These are phyloP conservation scores for Leptographium lundbergii DNA, from an alignment of 2,329 filamentous ascomycete species.

Conservation along the genomic window DNA sequence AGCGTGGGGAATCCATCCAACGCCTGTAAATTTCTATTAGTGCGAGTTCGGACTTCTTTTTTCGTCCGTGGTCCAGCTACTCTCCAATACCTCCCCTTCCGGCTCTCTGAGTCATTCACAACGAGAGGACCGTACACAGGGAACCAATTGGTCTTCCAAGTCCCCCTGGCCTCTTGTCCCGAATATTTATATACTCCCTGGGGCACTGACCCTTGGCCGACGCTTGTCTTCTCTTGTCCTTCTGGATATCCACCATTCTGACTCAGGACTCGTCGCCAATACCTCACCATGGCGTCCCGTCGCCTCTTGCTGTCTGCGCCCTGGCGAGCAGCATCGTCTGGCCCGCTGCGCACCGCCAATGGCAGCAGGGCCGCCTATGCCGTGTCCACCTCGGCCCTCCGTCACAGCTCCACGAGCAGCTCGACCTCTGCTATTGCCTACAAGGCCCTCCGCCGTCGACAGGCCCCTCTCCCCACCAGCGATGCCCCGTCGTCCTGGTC, in stretches of 20 bases:
- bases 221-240: background rate
- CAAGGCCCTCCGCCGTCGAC: conserved; percentile 88
- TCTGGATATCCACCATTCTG: background rate
- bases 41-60: background rate
- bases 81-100: background rate
- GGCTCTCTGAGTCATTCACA: background rate
- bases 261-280: background rate
- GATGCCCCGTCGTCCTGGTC: conserved; percentile 69
- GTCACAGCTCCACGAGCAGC: conserved; percentile 38
- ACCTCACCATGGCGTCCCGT: conserved; percentile 7
- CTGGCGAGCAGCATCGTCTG: conserved; percentile 14
- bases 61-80: background rate
- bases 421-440: conserved; percentile 93
- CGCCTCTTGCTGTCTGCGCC: conserved; percentile 9
- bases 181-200: background rate
- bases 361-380: conserved; percentile 14
- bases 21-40: background rate
- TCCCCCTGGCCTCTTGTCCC: background rate
- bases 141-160: background rate
- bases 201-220: background rate
- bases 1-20: background rate
- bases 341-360: conserved; percentile 1
- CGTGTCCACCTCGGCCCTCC: conserved; percentile 17
- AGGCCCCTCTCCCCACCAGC: conserved; percentile 70
- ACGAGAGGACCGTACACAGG: background rate